Evolutionary conservation across 1,284 basidiomycete genomes (phyloP).

Genomic region (Blastosporella zonata): DNA sequence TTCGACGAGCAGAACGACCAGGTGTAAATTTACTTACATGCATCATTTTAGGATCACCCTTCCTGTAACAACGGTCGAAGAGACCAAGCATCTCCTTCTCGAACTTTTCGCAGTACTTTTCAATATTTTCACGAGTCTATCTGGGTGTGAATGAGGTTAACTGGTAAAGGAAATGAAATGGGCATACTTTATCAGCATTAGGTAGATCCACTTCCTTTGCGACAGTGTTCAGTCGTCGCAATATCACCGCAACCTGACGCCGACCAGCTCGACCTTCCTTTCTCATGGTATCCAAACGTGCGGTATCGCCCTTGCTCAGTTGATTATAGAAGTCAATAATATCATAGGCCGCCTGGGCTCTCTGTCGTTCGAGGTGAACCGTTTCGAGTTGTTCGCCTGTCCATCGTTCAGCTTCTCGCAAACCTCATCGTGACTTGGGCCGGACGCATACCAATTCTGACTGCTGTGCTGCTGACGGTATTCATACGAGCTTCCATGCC

Average conservation of each 20-base stretch:
- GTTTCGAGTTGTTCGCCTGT: constrained; percentile 94
- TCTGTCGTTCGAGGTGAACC: constrained; percentile 87
- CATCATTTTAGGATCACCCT: constrained; percentile 99
- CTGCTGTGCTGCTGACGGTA: constrained; percentile 91
- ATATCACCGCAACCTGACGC: constrained; percentile 84
- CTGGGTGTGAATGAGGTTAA: constrained; percentile 5
- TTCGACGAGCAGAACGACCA: neutral
- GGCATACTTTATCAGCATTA: constrained; percentile 67
- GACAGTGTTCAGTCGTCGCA: constrained; percentile 85
- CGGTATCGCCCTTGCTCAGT: constrained; percentile 83
- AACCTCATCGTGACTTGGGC: neutral
- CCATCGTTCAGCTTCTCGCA: constrained; percentile 13
- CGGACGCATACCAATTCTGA: constrained; percentile 76
- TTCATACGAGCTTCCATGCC: constrained; percentile 88
- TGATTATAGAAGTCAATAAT: constrained; percentile 96
- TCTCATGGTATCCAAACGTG: constrained; percentile 73
- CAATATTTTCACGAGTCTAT: constrained; percentile 84
- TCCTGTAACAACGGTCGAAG: constrained; percentile 93
- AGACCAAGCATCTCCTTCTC: constrained; percentile 98
- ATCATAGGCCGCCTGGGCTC: constrained; percentile 93
- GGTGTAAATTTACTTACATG: constrained; percentile 51
- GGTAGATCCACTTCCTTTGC: constrained; percentile 92
- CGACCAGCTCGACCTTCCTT: constrained; percentile 89
- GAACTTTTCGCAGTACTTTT: constrained; percentile 96
- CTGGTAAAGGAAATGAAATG: neutral